Evolutionary conservation across 176 grass and related monocot species (phyloP), one percentile per base, ranked within the genome.

Genomic region (Zea luxurians): DNA sequence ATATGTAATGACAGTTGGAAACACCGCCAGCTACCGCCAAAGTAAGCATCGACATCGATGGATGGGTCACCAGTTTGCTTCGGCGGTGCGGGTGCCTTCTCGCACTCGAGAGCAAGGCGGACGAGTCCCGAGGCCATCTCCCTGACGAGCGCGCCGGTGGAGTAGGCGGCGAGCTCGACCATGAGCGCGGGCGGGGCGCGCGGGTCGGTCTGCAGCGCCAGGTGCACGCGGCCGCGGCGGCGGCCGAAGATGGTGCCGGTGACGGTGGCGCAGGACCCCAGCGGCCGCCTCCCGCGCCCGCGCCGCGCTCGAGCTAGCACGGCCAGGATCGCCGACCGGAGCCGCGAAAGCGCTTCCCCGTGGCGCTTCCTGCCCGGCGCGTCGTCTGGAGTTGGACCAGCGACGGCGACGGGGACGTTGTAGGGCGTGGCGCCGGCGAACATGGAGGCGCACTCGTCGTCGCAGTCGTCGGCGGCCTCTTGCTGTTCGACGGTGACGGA

Each of bases 41-140:
- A 1, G 2, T 11, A 3, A 68, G 10, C 20, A 35, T 62, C 4
- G 20, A 17, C 50, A 17, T 17, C 15, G 13, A 53, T 17, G 50
- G 50, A 17, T 53, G 10, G 11, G 43, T 59, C 57, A 63, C 59
- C 65, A 48, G 66, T 53, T 70, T 75, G 63, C 4, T 47, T 18
- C 0, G 70, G 10, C 16, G 60, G 7, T 8, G 17, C 17, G 1
- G 65, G 42, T 11, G 42, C 7, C 57, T 76, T 79, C 53, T 93
- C 86, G 81, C 93, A 97, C 81, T 93, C 90, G 37, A 97, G 88
- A 4, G 93, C 90, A 64, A 97, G 86, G 45, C 93, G 79, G 18
- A 93, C 93, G 52, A 93, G 90, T 17, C 93, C 93, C 6, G 93
- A 97, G 16, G 93, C 78, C 93, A 97, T 97, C 90, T 97, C 93